Conservation (phyloP, 495 filamentous ascomycete species). For the Podospora bellae-mahoneyi region DNA sequence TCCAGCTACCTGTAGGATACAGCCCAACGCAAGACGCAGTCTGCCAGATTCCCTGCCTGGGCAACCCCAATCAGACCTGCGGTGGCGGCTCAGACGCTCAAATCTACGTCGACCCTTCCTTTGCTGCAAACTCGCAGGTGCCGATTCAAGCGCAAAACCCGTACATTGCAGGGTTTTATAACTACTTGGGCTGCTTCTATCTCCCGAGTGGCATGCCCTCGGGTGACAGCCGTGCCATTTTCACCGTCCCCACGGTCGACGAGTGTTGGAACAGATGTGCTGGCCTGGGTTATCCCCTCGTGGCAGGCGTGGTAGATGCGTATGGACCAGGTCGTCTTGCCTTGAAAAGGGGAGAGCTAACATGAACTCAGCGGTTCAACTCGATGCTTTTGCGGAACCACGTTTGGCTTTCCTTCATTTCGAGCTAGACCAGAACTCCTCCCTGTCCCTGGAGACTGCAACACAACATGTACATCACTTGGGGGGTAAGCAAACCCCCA, state of each 20-base stretch:
- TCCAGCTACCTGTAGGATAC: slow-evolving; percentile 17
- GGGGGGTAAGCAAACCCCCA: neutral
- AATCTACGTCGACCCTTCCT: slow-evolving; percentile 23
- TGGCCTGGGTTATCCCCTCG: slow-evolving; percentile 3
- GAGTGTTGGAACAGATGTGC: slow-evolving; percentile 2
- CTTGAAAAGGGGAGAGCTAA: neutral
- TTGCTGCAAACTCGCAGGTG: slow-evolving; percentile 17
- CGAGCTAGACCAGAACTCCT: slow-evolving; percentile 3
- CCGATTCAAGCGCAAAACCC: neutral
- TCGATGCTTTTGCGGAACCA: slow-evolving; percentile 2
- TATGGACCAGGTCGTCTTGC: neutral
- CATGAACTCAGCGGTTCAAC: neutral
- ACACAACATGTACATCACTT: neutral
- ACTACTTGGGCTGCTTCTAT: slow-evolving; percentile 7
- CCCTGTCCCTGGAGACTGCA: slow-evolving; percentile 1
- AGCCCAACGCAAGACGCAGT: neutral
- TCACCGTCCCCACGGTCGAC: neutral
- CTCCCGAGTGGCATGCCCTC: neutral
- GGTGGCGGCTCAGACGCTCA: slow-evolving; percentile 16
- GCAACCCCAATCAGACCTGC: slow-evolving; percentile 19
- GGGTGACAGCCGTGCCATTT: neutral
- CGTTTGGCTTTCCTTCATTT: neutral
- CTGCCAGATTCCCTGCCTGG: slow-evolving; percentile 20
- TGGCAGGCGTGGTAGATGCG: neutral
- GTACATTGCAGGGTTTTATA: neutral